A percentile compares a stretch with the other conserved stretches of the same genome.
Conservation (phyloP, 306 rosid species). For the Trifolium repens region DNA sequence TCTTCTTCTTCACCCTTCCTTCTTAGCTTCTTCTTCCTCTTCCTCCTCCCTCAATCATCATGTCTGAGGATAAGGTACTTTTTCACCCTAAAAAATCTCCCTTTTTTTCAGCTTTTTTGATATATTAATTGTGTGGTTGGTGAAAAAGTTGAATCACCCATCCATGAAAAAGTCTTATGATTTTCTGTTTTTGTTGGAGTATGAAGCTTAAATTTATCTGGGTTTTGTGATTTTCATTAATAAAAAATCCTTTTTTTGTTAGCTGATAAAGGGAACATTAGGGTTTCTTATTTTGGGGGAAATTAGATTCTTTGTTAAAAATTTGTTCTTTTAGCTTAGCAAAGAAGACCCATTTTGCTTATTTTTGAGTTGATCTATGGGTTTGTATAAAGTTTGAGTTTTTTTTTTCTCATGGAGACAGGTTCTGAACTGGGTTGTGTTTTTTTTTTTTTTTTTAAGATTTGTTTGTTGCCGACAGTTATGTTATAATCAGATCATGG, state of each 20-base stretch:
- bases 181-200: neutral
- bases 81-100: neutral
- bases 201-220: slow-evolving; percentile 30
- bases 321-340: slow-evolving; percentile 29
- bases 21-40: slow-evolving; percentile 42
- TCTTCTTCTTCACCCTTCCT: neutral
- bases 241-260: neutral
- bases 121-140: slow-evolving; percentile 39
- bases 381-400: slow-evolving; percentile 12
- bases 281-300: slow-evolving; percentile 41
- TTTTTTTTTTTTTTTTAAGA: slow-evolving; percentile 14
- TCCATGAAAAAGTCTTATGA: slow-evolving; percentile 2
- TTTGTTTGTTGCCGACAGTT: slow-evolving; percentile 38
- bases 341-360: slow-evolving; percentile 8
- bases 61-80: slow-evolving; percentile 94
- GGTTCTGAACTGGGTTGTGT: slow-evolving; percentile 38
- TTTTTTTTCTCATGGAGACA: neutral
- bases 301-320: slow-evolving; percentile 23
- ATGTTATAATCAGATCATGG: slow-evolving; percentile 21
- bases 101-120: neutral
- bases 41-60: slow-evolving; percentile 54
- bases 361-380: slow-evolving; percentile 50
- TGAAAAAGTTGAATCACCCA: slow-evolving; percentile 29
- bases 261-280: slow-evolving; percentile 11
- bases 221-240: slow-evolving; percentile 27